These are phyloP conservation scores for Escovopsis sp. DNA, from an alignment of 2,329 filamentous ascomycete species.

Conservation along the genomic window DNA sequence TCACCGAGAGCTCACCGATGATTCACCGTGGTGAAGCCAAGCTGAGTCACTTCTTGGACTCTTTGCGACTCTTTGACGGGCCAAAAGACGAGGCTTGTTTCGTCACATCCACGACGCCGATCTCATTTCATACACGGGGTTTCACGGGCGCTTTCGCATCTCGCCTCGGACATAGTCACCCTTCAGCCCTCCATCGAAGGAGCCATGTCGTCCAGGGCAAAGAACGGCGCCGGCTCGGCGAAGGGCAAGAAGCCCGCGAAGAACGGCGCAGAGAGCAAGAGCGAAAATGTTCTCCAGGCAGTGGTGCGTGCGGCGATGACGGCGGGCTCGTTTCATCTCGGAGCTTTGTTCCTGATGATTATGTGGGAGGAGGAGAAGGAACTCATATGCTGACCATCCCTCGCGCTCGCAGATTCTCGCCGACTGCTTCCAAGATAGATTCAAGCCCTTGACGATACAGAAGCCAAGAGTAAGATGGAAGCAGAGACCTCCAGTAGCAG, in stretches of 20 bases:
- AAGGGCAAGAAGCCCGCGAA: conserved; percentile 41
- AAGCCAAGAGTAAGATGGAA: conserved; percentile 53
- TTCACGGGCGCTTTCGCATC: no score
- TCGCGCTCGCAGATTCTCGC: conserved; percentile 53
- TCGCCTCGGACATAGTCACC: no score
- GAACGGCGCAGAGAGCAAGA: conserved; percentile 36
- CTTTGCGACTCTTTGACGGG: no score
- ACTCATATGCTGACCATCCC: no score
- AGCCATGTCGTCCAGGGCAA: conserved; percentile 32
- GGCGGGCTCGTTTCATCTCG: conserved; percentile 12
- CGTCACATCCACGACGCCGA: no score
- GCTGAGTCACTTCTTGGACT: no score
- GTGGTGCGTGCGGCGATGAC: conserved; percentile 27
- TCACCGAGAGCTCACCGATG: no score
- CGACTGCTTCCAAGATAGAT: conserved; percentile 88
- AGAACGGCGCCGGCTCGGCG: conserved; percentile 22
- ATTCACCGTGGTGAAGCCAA: no score
- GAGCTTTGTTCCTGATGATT: not conserved
- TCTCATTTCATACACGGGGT: no score
- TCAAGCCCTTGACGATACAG: conserved; percentile 77
- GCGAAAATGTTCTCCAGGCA: conserved; percentile 43
- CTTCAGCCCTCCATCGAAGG: no score
- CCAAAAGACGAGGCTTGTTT: no score
- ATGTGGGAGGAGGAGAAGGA: no score
- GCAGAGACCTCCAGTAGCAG: not conserved